phyloP scores from a whole-genome alignment of 768 basidiomycete species.

The Tylopilus plumbeoviolaceoides region DNA sequence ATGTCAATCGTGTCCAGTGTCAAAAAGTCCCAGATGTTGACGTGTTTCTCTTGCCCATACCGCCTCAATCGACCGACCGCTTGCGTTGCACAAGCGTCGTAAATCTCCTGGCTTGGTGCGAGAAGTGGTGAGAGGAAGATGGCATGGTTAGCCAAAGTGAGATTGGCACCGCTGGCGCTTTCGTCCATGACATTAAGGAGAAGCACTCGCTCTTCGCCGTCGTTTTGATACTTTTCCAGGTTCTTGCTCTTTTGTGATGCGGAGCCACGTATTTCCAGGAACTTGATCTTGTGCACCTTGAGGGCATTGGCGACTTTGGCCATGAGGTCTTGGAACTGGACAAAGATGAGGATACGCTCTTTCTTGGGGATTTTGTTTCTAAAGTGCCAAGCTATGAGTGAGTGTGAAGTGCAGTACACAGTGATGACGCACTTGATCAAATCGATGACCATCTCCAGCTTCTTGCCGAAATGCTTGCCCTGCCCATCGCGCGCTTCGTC shows the following conservation, averaged over 20 bases:
- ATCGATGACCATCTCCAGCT: slow-evolving; percentile 71
- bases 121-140: slow-evolving; percentile 93
- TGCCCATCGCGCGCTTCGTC: slow-evolving; percentile 68
- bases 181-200: slow-evolving; percentile 93
- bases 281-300: slow-evolving; percentile 62
- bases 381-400: background rate
- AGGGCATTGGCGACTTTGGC: slow-evolving; percentile 87
- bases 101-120: slow-evolving; percentile 75
- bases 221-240: slow-evolving; percentile 82
- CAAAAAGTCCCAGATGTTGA: slow-evolving; percentile 79
- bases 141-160: slow-evolving; percentile 91
- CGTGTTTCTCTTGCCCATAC: slow-evolving; percentile 78
- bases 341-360: slow-evolving; percentile 87
- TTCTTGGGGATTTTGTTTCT: slow-evolving; percentile 67
- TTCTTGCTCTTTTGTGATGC: slow-evolving; percentile 76
- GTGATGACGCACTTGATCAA: slow-evolving; percentile 62
- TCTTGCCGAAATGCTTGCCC: slow-evolving; percentile 78
- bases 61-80: slow-evolving; percentile 81
- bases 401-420: background rate
- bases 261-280: slow-evolving; percentile 77
- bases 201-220: slow-evolving; percentile 72
- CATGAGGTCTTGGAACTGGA: slow-evolving; percentile 94
- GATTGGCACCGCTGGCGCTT: slow-evolving; percentile 89
- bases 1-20: slow-evolving; percentile 88
- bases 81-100: slow-evolving; percentile 79